Base-by-base conservation (phyloP, 108 stramenopile species). In the Discostella stelligeroides region DNA sequence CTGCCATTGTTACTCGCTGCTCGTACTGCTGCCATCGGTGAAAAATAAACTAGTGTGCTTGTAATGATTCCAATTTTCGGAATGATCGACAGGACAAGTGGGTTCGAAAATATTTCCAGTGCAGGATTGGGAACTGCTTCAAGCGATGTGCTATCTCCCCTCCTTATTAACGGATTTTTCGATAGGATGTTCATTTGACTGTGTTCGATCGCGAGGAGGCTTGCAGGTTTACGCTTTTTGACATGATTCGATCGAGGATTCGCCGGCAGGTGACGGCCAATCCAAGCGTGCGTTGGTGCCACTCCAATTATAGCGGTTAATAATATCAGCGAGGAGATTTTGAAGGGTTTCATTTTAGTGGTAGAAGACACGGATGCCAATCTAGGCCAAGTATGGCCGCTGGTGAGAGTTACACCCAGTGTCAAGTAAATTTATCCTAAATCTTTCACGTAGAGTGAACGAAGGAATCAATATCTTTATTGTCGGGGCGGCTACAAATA, bases 1-100 rank as follows among this genome's bases (percentile, higher is more conserved):
- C 50, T 42, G 18, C 66, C 43, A 17, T 60, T 37, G 14, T 29
- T 68, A 34, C 57, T 60, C 43, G 79, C 79, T n/a, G 41, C 47
- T 17, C 70, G 66, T 29, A 85, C 78, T 12, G 82, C 68, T n/a
- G 42, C 28, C 24, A 73, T 55, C 11, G 84, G 84, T 20, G 84
- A 82, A 18, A 85, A 70, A 39, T 85, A 85, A 0, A 85, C 60
- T 3, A 75, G 58, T 2, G 74, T 80, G 23, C 73, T 65, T 12
- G 81, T 85, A 21, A 85, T 45, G 17, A 85, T 60, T 38, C 84
- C 84, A 46, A 85, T 59, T 42, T 47, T 24, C 20, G 84, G 84
- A 24, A 76, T 63, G 13, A 76, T 43, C 15, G 73, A 80, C 4
- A 68, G 50, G 21, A 76, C 56, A 8, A 65, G 27, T 7, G 66